Evolutionary conservation across 2,329 filamentous ascomycete genomes (phyloP), one percentile per base, ranked within the genome.

Genomic region (Alternaria ventricosa): DNA sequence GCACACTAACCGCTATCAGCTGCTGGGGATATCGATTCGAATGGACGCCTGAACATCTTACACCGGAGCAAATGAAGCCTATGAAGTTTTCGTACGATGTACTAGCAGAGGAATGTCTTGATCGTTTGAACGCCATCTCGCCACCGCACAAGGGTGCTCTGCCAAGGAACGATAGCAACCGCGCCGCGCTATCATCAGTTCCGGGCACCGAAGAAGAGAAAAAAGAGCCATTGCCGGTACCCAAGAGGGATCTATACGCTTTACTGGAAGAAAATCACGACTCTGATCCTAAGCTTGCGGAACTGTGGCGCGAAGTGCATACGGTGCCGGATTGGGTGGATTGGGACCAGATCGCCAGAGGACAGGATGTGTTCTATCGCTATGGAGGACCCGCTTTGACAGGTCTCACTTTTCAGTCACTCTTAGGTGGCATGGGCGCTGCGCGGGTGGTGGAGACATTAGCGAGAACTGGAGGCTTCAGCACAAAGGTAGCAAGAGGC

Each of bases 311-410:
- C 0, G 84, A 93, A 72, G 83, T 91, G 60, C 90, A 88, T 61
- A 88, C 85, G 0, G 79, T 93, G 5, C 92, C 92, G 0, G 83
- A 86, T 1, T 94, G 91, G 91, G 92, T 94, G 3, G 88, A 94
- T 75, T 94, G 91, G 91, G 86, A 86, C 2, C 90, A 93, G 74
- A 90, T 95, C 60, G 83, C 85, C 63, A 84, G 92, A 71, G 92
- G 92, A 0, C 92, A 95, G 75, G 87, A 91, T 69, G 87, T 93
- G 0, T 93, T 94, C 73, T 94, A 92, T 77, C 87, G 92, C 36
- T 94, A 94, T 77, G 90, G 88, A 18, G 88, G 88, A 0, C 87
- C 90, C 1, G 86, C 87, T 22, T 78, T 93, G 20, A 90, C 89
- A 8, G 88, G 80, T 47, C 84, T 90, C 50, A 86, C 88, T 9